A percentile compares a stretch with the other conserved stretches of the same genome.
These are phyloP conservation scores for Yamagishiella unicocca DNA, from an alignment of 139 green algal genomes.

Conservation along the genomic window DNA sequence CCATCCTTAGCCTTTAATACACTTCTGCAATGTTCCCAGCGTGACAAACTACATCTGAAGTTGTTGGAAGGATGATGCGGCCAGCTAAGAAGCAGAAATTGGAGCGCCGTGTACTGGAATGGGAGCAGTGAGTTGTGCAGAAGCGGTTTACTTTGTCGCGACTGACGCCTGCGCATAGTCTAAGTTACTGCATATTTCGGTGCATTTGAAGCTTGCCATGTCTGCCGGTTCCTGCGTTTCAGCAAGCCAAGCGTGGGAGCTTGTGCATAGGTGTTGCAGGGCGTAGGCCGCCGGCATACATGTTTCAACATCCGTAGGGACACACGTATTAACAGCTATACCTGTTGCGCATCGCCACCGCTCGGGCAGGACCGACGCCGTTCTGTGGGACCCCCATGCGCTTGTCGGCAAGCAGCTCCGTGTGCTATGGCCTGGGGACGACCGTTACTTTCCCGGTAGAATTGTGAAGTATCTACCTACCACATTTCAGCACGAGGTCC, in stretches of 20 bases:
- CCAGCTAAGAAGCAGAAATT: constrained; percentile 31
- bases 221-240: too few species aligned
- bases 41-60: not conserved
- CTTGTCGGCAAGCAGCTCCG: not conserved
- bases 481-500: constrained; percentile 11
- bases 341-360: too few species aligned
- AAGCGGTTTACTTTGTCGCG: too few species aligned
- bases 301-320: too few species aligned
- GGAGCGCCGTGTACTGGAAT: not conserved
- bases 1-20: too few species aligned
- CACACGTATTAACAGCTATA: too few species aligned
- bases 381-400: not conserved
- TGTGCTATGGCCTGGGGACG: constrained; percentile 6
- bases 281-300: too few species aligned
- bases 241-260: too few species aligned
- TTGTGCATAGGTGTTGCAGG: too few species aligned
- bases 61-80: not conserved
- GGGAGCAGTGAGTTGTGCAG: constrained; percentile 29
- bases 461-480: not conserved
- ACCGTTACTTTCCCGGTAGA: constrained; percentile 1
- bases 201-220: too few species aligned
- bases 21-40: not conserved
- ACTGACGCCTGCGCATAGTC: too few species aligned
- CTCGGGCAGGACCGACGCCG: constrained; percentile 13
- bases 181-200: too few species aligned